Evolutionary conservation across 2,329 filamentous ascomycete genomes (phyloP).

Genomic region (Dothidotthia symphoricarpi): DNA sequence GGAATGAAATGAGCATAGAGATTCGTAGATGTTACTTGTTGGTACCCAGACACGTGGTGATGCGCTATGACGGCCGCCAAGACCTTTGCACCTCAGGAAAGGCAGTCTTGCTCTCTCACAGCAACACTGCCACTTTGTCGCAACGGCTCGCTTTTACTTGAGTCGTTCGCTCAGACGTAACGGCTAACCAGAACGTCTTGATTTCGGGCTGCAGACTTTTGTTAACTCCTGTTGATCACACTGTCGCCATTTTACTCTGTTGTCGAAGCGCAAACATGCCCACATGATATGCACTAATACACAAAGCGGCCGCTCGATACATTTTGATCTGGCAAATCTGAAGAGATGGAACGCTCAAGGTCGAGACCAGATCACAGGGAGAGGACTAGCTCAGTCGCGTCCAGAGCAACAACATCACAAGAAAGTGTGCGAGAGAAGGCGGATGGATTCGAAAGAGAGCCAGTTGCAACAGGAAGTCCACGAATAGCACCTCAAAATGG

Average conservation of each 20-base stretch:
- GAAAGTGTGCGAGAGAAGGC: conserved; percentile 28
- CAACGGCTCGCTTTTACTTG: too few species aligned
- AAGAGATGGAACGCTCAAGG: conserved; percentile 22
- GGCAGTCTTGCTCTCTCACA: too few species aligned
- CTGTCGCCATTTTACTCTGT: too few species aligned
- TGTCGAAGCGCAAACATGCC: conserved; percentile 1
- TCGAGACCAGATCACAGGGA: conserved; percentile 23
- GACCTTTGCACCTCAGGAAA: too few species aligned
- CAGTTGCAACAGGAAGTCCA: conserved; percentile 26
- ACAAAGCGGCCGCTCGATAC: background rate
- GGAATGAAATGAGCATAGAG: background rate
- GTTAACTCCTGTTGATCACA: too few species aligned
- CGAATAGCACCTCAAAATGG: conserved; percentile 26
- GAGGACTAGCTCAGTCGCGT: conserved; percentile 24
- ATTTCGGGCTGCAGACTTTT: too few species aligned
- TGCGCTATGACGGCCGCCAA: too few species aligned
- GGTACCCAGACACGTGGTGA: too few species aligned
- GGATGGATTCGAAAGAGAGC: conserved; percentile 29
- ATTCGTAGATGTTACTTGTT: too few species aligned
- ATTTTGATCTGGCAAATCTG: background rate
- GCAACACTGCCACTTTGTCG: too few species aligned
- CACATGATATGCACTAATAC: conserved; percentile 3
- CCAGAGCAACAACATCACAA: conserved; percentile 24
- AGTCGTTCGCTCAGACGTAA: too few species aligned
- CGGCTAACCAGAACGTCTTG: too few species aligned